Conservation (phyloP, 2,329 filamentous ascomycete species). For the Ophiostoma triangulosporum region DNA sequence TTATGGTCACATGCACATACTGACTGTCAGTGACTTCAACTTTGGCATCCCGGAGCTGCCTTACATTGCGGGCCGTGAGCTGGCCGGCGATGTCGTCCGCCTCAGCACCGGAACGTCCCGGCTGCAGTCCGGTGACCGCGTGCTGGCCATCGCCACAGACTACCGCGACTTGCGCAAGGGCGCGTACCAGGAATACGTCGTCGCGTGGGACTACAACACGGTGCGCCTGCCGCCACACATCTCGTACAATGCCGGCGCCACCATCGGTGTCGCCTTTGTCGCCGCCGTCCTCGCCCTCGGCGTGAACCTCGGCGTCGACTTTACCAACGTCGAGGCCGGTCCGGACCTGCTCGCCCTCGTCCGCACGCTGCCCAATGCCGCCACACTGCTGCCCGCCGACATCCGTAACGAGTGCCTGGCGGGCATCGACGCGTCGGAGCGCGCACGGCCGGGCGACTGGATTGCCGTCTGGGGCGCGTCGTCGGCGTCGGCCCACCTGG, state of each 20-base stretch:
- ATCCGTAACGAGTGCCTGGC: conserved; percentile 49
- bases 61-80: conserved; percentile 55
- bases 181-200: conserved; percentile 56
- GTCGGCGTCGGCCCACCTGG: conserved; percentile 54
- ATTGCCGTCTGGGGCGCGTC: conserved; percentile 63
- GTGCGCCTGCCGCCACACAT: conserved; percentile 44
- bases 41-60: conserved; percentile 56
- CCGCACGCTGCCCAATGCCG: conserved; percentile 25
- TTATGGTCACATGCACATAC: not conserved
- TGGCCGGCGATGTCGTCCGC: conserved; percentile 50
- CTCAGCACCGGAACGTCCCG: conserved; percentile 29
- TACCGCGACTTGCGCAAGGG: conserved; percentile 61
- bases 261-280: conserved; percentile 58
- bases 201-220: conserved; percentile 51
- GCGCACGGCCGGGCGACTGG: conserved; percentile 50
- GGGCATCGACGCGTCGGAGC: conserved; percentile 36
- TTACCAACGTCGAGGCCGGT: conserved; percentile 35
- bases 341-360: conserved; percentile 46
- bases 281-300: conserved; percentile 54
- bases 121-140: conserved; percentile 42
- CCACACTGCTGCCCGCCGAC: conserved; percentile 40
- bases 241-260: conserved; percentile 42
- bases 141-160: conserved; percentile 58
- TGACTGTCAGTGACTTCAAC: conserved; percentile 45
- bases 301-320: conserved; percentile 56